Conservation (phyloP, 768 basidiomycete species). For the Boletellus emodensis region DNA sequence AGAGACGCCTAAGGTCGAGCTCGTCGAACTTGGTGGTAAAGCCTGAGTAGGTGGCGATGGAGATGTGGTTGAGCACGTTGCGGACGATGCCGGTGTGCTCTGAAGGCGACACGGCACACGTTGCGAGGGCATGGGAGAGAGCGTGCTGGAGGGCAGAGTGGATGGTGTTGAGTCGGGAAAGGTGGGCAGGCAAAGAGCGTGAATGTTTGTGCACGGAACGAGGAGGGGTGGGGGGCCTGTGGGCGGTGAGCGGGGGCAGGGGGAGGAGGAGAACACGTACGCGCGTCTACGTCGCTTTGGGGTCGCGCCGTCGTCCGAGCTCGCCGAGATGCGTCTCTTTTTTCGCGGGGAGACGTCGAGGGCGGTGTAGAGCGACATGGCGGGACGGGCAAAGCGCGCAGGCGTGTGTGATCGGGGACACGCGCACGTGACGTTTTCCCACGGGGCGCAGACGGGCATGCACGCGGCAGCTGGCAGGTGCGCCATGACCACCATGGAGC, state of each 20-base stretch:
- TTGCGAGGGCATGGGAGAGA: conserved; percentile 80
- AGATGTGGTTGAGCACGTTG: conserved; percentile 75
- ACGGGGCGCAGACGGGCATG: conserved; percentile 6
- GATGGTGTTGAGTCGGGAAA: conserved; percentile 57
- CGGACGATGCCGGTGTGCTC: conserved; percentile 72
- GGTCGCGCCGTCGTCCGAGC: conserved; percentile 49
- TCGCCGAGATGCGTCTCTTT: conserved; percentile 59
- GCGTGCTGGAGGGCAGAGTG: conserved; percentile 77
- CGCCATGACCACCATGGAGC: conserved; percentile 8
- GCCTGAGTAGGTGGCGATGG: conserved; percentile 65
- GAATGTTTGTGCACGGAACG: conserved; percentile 38
- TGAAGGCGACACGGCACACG: conserved; percentile 73
- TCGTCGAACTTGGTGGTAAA: conserved; percentile 58
- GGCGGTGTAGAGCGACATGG: conserved; percentile 24
- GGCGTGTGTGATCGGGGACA: conserved; percentile 24
- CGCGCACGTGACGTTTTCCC: conserved; percentile 34
- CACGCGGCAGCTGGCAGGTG: too few species aligned
- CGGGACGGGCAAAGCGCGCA: background rate
- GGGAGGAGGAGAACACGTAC: conserved; percentile 30
- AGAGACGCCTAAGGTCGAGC: conserved; percentile 71
- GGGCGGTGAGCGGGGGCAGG: conserved; percentile 1
- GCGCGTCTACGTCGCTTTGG: conserved; percentile 65
- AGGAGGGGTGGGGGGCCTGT: conserved; percentile 59
- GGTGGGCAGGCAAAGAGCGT: conserved; percentile 48
- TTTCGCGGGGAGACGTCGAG: conserved; percentile 59